These are phyloP conservation scores for Thymus mandschuricus DNA, from an alignment of 257 asterid species.

Conservation along the genomic window DNA sequence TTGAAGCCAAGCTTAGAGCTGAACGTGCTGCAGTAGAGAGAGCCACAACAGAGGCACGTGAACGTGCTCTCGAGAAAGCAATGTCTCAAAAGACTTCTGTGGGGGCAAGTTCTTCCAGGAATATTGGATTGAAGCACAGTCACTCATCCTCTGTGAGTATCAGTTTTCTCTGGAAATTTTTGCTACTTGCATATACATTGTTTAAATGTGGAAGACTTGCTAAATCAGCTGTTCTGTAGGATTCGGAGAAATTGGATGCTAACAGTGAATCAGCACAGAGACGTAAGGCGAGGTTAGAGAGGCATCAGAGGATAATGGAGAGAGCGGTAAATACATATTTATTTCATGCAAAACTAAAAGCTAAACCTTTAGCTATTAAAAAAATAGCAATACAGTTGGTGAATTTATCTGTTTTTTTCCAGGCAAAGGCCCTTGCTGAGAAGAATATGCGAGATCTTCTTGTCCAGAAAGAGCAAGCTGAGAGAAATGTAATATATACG, in stretches of 20 bases:
- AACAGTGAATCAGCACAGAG: constrained; percentile 76
- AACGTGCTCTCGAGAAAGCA: constrained; percentile 87
- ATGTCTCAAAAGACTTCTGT: constrained; percentile 57
- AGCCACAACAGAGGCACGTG: constrained; percentile 95
- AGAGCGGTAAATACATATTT: constrained; percentile 62
- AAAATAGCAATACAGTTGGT: neutral
- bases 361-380: constrained; percentile 16
- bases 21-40: constrained; percentile 97
- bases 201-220: constrained; percentile 27
- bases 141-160: constrained; percentile 71
- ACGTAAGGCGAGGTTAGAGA: constrained; percentile 79
- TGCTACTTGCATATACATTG: constrained; percentile 17
- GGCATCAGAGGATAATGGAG: constrained; percentile 90
- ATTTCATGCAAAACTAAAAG: constrained; percentile 23
- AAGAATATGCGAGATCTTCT: constrained; percentile 83
- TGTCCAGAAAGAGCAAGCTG: constrained; percentile 90
- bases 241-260: constrained; percentile 54
- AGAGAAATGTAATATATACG: constrained; percentile 68
- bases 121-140: constrained; percentile 66
- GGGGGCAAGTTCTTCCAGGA: constrained; percentile 52
- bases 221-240: constrained; percentile 51
- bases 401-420: constrained; percentile 29
- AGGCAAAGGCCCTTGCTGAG: constrained; percentile 96
- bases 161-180: constrained; percentile 13
- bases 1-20: constrained; percentile 69